Conservation (phyloP, 371 early-diverging fungal genomes). For the Mucor circinelloides region DNA sequence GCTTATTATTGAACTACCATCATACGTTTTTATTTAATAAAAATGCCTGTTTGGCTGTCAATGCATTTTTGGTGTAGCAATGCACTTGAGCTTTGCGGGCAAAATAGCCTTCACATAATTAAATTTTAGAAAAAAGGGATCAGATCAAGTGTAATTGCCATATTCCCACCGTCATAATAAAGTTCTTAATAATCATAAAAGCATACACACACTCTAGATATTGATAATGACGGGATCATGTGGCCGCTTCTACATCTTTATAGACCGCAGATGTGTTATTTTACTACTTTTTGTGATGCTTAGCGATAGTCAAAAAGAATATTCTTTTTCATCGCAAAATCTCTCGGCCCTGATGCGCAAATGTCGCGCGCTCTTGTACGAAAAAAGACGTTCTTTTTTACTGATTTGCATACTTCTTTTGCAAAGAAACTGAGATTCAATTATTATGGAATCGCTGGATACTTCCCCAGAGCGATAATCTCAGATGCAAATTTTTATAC, state of each 20-base stretch:
- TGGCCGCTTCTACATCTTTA: background rate
- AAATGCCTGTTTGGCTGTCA: background rate
- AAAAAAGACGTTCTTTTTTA: background rate
- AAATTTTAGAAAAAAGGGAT: background rate
- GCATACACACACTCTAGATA: background rate
- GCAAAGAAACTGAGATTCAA: background rate
- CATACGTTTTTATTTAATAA: background rate
- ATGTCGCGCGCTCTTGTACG: background rate
- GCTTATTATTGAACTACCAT: background rate
- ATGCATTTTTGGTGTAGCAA: background rate
- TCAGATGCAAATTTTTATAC: background rate
- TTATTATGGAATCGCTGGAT: background rate
- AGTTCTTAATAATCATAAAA: background rate
- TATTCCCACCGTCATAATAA: background rate
- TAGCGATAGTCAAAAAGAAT: background rate
- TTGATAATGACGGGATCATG: background rate
- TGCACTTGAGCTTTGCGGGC: background rate
- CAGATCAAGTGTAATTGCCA: background rate
- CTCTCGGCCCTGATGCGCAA: background rate
- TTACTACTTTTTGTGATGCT: background rate
- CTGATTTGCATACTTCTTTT: background rate
- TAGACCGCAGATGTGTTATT: background rate
- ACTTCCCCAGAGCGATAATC: background rate
- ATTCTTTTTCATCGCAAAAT: background rate
- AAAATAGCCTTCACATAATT: background rate